phyloP scores from a whole-genome alignment of 208 protist species.

The Wallacemonas sp. region DNA sequence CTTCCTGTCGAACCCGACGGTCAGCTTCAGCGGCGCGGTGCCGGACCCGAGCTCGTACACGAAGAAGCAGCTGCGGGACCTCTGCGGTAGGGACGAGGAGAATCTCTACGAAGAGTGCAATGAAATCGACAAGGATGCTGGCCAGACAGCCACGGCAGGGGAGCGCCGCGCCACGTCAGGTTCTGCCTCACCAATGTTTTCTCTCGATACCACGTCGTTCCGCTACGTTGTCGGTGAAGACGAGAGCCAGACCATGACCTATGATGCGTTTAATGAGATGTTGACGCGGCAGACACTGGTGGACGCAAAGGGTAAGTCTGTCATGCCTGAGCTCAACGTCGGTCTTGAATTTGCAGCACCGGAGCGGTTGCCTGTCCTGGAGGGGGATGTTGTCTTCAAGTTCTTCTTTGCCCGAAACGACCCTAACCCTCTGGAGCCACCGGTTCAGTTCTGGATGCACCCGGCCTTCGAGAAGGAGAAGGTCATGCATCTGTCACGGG shows the following conservation, averaged over 20 bases:
- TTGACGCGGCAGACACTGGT: slow-evolving; percentile 9
- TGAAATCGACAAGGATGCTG: slow-evolving; percentile 29
- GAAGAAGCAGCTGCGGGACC: slow-evolving; percentile 57
- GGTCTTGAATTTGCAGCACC: slow-evolving; percentile 39
- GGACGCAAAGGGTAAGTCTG: slow-evolving; percentile 20
- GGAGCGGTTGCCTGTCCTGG: slow-evolving; percentile 45
- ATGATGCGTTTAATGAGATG: slow-evolving; percentile 19
- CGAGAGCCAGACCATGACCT: slow-evolving; percentile 12
- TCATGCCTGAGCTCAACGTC: slow-evolving; percentile 24
- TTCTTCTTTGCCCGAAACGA: slow-evolving; percentile 73
- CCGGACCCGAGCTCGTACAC: slow-evolving; percentile 52
- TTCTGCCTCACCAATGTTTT: slow-evolving; percentile 2
- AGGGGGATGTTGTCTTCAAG: slow-evolving; percentile 64
- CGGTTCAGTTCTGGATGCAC: slow-evolving; percentile 81
- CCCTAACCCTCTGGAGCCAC: slow-evolving; percentile 59
- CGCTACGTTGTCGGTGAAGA: slow-evolving; percentile 17
- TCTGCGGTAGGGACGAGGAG: slow-evolving; percentile 56
- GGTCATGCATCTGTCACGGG: slow-evolving; percentile 26
- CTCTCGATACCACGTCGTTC: slow-evolving; percentile 25
- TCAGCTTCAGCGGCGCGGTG: slow-evolving; percentile 48
- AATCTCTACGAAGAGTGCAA: slow-evolving; percentile 52
- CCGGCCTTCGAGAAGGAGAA: slow-evolving; percentile 49
- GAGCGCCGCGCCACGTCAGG: background rate
- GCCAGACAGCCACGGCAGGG: background rate
- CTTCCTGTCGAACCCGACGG: slow-evolving; percentile 54